phyloP scores from a whole-genome alignment of 805 yeast species.

The Candida maris region DNA sequence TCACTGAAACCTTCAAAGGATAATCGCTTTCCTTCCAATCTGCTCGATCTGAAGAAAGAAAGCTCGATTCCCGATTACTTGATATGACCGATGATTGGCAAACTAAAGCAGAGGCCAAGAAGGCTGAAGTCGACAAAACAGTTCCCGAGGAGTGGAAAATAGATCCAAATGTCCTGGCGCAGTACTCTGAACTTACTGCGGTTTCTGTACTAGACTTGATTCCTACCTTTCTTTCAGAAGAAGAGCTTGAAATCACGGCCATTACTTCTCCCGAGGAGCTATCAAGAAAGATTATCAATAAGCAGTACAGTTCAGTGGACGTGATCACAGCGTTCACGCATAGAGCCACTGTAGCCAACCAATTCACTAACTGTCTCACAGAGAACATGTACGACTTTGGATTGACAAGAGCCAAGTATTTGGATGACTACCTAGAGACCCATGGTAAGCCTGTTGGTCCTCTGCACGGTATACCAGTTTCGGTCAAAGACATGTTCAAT shows the following conservation, averaged over 20 bases:
- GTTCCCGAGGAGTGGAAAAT: conserved; percentile 14
- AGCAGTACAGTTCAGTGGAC: conserved; percentile 12
- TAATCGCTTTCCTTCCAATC: too few relatives aligned
- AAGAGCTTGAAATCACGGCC: conserved; percentile 13
- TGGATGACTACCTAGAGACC: conserved; percentile 13
- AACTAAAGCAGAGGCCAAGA: conserved; percentile 7
- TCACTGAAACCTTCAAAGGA: too few relatives aligned
- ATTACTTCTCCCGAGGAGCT: conserved; percentile 5
- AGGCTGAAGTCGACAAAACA: conserved; percentile 1
- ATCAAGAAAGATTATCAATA: conserved; percentile 5
- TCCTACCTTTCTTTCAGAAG: conserved; percentile 5
- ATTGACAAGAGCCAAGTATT: conserved; percentile 16
- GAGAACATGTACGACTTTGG: conserved; percentile 25
- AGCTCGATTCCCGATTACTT: too few relatives aligned
- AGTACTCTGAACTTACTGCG: conserved; percentile 1
- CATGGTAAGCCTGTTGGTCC: conserved; percentile 21
- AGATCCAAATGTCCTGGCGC: conserved; percentile 1
- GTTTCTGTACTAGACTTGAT: conserved; percentile 7
- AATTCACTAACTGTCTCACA: conserved; percentile 21
- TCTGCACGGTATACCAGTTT: conserved; percentile 33
- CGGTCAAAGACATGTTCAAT: conserved; percentile 48
- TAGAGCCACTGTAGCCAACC: conserved; percentile 26
- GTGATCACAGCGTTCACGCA: conserved; percentile 25
- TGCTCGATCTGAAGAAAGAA: too few relatives aligned
- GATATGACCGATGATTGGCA: conserved; percentile 1